Evolutionary conservation across 805 yeast species (phyloP), one percentile per base, ranked within the genome.

Genomic region (Saccharomycopsis sp.): DNA sequence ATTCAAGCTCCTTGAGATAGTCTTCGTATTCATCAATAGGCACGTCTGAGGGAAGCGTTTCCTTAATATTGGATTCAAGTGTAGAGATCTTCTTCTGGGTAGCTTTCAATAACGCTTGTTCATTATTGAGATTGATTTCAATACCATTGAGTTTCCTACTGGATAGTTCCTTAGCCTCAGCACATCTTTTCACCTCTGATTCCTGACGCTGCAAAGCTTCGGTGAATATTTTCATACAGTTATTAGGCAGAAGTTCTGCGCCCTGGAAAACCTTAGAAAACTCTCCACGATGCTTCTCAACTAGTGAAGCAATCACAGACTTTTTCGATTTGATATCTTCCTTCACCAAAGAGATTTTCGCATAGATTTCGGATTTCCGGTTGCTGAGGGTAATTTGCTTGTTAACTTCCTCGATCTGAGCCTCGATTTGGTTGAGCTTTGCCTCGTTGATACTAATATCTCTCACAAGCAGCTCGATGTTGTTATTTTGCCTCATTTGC

Each of bases 331-430:
- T 65, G 1, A 67, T 63, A 9, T 79, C 75, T 34, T 79, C 82
- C 20, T 67, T 65, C 34, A 79, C 62, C 16, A 83, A 64, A 0
- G 77, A 73, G 2, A 82, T 64, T 61, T 79, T 82, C 0, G 89
- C 85, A 60, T 79, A 73, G 1, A 76, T 64, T 53, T 84, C 91
- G 0, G 87, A 74, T 64, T 81, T 85, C 63, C 78, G 77, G 63
- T 80, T 84, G 2, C 80, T 76, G 15, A 72, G 70, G 2, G 79
- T 66, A 14, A 88, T 73, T 20, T 80, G 77, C 16, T 75, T 75
- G 57, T 79, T 78, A 15, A 83, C 64, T 0, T 74, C 75, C 8
- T 89, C 94, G 9, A 83, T 65, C 21, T 77, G 75, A 18, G 66
- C 63, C 61, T 80, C 84, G 2, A 74, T 21, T 2, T 65, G 48